A percentile compares a stretch with the other conserved stretches of the same genome.
These are phyloP conservation scores for Kwoniella europaea DNA, from an alignment of 768 basidiomycete genomes.

Conservation along the genomic window DNA sequence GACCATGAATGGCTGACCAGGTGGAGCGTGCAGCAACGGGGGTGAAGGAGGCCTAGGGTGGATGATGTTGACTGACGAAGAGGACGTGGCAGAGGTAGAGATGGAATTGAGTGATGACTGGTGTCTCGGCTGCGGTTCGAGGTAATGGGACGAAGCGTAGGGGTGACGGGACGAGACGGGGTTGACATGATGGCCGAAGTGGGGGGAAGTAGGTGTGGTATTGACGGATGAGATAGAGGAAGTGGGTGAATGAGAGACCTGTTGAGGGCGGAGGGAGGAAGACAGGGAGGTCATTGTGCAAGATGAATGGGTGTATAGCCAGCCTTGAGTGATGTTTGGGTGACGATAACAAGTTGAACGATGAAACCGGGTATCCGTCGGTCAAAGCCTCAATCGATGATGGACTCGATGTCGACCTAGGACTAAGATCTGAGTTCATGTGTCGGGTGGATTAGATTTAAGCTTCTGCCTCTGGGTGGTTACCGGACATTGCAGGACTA, in stretches of 20 bases:
- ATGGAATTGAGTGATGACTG: conserved; percentile 24
- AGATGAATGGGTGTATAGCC: background rate
- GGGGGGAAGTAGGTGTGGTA: conserved; percentile 52
- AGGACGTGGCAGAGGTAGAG: conserved; percentile 27
- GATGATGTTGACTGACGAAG: conserved; percentile 22
- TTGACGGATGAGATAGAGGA: conserved; percentile 44
- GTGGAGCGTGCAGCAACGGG: conserved; percentile 41
- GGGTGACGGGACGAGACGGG: conserved; percentile 11
- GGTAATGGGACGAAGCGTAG: conserved; percentile 13
- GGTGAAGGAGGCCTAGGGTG: conserved; percentile 47
- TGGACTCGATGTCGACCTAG: background rate
- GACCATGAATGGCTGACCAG: conserved; percentile 40
- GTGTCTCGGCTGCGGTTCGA: conserved; percentile 21
- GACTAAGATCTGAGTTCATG: too few relatives aligned
- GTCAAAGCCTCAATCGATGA: background rate
- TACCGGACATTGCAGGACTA: conserved; percentile 1
- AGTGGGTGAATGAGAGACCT: conserved; percentile 38
- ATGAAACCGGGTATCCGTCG: background rate
- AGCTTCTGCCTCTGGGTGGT: background rate
- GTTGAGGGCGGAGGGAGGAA: conserved; percentile 26
- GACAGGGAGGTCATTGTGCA: conserved; percentile 7
- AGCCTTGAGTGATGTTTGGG: background rate
- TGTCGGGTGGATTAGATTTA: background rate
- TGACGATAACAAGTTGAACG: background rate
- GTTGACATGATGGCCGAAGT: conserved; percentile 33